Conservation (phyloP, 2,329 filamentous ascomycete species). For the Pyrenochaeta sp. region DNA sequence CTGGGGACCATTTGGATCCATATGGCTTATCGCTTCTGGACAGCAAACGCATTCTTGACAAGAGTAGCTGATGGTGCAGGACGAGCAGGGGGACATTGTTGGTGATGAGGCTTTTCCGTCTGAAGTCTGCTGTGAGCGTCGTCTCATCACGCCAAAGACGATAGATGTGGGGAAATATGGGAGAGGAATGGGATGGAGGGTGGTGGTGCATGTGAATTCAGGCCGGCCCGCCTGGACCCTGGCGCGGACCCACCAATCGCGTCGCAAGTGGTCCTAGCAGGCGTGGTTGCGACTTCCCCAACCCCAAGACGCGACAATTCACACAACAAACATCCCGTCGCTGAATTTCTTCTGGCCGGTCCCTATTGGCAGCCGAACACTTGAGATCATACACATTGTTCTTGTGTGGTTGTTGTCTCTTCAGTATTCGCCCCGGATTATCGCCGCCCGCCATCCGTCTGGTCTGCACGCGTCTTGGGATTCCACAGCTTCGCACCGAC, state of each 20-base stretch:
- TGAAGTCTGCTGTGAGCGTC: not conserved
- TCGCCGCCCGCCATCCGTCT: slow-evolving; percentile 12
- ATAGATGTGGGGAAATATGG: no score
- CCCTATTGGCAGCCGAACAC: slow-evolving; percentile 3
- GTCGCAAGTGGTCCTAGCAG: slow-evolving; percentile 16
- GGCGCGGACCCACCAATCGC: slow-evolving; percentile 20
- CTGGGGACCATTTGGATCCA: no score
- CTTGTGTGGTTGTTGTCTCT: not conserved
- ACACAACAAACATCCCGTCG: slow-evolving; percentile 20
- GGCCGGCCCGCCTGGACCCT: slow-evolving; percentile 19
- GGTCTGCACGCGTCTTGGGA: slow-evolving; percentile 30
- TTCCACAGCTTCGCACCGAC: slow-evolving; percentile 15
- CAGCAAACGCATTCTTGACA: no score
- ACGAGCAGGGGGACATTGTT: no score
- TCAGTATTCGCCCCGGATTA: not conserved
- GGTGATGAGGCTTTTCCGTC: no score
- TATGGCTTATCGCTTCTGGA: no score
- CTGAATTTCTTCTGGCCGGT: slow-evolving; percentile 7
- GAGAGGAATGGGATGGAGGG: slow-evolving; percentile 2
- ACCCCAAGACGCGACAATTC: slow-evolving; percentile 29
- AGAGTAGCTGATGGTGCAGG: no score
- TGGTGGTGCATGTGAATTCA: slow-evolving; percentile 1
- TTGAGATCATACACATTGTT: slow-evolving; percentile 9
- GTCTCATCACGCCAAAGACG: no score
- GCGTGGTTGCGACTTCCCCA: slow-evolving; percentile 20